Percentiles rank a stretch among this genome's conserved stretches.
Evolutionary conservation across 495 filamentous ascomycete species (phyloP).

Genomic region (Aspergillus nidulans): DNA sequence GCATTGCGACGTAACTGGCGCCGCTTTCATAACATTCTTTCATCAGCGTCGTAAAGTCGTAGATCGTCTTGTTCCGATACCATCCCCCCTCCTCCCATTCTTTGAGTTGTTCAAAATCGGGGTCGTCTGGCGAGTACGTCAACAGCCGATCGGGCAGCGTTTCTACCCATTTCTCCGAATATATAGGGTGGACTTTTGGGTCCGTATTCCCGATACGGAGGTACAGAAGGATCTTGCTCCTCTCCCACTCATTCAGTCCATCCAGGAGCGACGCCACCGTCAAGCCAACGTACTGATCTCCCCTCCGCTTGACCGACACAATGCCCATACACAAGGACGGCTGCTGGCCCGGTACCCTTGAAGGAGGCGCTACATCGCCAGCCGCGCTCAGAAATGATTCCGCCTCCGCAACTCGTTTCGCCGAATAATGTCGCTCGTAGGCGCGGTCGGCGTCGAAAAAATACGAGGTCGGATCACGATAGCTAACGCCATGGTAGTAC

Average conservation of each 20-base stretch:
- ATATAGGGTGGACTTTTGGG: constrained; percentile 22
- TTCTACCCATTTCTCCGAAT: constrained; percentile 15
- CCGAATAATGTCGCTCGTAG: constrained; percentile 31
- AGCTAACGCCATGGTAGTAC: constrained; percentile 20
- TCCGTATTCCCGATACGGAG: constrained; percentile 47
- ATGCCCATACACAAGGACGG: constrained; percentile 18
- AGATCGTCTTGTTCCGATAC: constrained; percentile 19
- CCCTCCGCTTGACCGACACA: constrained; percentile 13
- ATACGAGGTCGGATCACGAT: constrained; percentile 35
- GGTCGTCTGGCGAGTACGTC: constrained; percentile 27
- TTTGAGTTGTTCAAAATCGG: constrained; percentile 36
- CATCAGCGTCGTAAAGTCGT: constrained; percentile 16
- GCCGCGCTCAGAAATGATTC: constrained; percentile 23
- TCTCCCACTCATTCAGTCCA: constrained; percentile 38
- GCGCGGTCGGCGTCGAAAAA: constrained; percentile 34
- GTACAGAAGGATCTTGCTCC: constrained; percentile 14
- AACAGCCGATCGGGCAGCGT: constrained; percentile 15
- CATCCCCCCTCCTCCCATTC: constrained; percentile 29
- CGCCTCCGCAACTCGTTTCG: constrained; percentile 27
- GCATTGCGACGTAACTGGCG: constrained; percentile 16
- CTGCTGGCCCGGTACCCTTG: background rate
- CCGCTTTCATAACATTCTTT: constrained; percentile 15
- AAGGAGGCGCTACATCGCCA: background rate
- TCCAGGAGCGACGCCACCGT: constrained; percentile 45
- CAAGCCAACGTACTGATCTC: constrained; percentile 32